phyloP scores from a whole-genome alignment of 2,329 filamentous ascomycete genomes.

The Aspergillus quadrilineatus region DNA sequence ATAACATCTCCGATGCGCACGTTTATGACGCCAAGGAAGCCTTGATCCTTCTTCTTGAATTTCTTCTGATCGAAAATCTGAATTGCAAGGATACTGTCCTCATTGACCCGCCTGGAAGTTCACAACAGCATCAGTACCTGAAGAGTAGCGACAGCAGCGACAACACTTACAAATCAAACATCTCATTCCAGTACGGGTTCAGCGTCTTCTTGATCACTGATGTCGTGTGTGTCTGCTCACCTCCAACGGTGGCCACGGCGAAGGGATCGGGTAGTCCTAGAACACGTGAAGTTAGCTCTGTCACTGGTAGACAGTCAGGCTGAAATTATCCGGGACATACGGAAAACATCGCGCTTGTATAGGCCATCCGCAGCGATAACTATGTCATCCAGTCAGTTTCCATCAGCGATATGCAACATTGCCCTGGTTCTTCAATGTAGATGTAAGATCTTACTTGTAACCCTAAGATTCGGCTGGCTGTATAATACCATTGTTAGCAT shows the following conservation, averaged over 20 bases:
- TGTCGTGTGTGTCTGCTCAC: constrained; percentile 98
- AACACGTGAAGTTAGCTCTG: constrained; percentile 16
- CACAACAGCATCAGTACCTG: constrained; percentile 13
- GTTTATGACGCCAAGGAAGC: constrained; percentile 96
- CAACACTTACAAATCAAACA: constrained; percentile 83
- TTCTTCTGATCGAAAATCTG: constrained; percentile 99
- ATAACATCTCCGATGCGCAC: constrained; percentile 93
- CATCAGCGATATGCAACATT: background rate
- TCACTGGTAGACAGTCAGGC: constrained; percentile 4
- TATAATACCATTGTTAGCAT: constrained; percentile 24
- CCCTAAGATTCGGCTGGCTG: constrained; percentile 82
- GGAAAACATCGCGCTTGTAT: constrained; percentile 98
- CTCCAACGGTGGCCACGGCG: constrained; percentile 92
- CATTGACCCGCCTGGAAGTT: constrained; percentile 71
- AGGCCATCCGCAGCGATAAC: constrained; percentile 98
- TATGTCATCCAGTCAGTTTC: constrained; percentile 45
- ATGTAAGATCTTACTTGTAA: constrained; percentile 69
- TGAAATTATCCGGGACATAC: constrained; percentile 58
- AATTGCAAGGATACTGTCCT: constrained; percentile 94
- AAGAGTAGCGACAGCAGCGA: background rate
- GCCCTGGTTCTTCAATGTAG: background rate
- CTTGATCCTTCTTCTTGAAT: constrained; percentile 99
- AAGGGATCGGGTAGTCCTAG: constrained; percentile 96
- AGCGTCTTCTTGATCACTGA: constrained; percentile 94
- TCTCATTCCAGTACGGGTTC: constrained; percentile 99